phyloP scores from a whole-genome alignment of 768 basidiomycete genomes.

The Tulasnella sp. region DNA sequence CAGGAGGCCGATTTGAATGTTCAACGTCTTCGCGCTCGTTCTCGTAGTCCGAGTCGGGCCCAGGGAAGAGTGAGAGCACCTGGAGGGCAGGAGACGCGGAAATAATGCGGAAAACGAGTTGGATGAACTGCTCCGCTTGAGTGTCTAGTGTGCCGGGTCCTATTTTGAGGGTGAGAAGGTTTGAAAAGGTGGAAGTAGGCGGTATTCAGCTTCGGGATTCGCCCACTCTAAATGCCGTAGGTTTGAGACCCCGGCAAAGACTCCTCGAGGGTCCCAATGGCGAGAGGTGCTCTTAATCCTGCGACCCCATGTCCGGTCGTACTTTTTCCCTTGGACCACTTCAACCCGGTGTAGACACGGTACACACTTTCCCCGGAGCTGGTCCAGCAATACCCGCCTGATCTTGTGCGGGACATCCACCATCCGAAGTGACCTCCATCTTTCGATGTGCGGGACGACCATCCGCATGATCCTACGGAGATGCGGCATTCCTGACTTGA shows the following conservation, averaged over 20 bases:
- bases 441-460: background rate
- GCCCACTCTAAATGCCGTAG: background rate
- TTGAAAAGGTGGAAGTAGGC: background rate
- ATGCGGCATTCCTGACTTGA: background rate
- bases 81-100: too few species aligned
- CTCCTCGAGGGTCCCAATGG: background rate
- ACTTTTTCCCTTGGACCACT: background rate
- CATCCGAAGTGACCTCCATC: background rate
- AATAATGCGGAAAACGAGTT: background rate
- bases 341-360: background rate
- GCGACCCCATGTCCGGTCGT: background rate
- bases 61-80: too few species aligned
- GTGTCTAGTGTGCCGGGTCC: background rate
- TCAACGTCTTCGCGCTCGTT: background rate
- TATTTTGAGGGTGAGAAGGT: background rate
- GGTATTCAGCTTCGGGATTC: background rate
- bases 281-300: background rate
- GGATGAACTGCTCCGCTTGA: background rate
- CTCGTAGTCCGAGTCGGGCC: too few species aligned
- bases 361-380: background rate
- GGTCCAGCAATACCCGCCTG: background rate
- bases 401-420: background rate
- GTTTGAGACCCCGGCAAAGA: background rate
- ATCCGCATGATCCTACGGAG: background rate
- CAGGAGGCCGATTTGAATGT: background rate